Percentiles rank a stretch among this genome's conserved stretches.
These are phyloP conservation scores for Kingdonia uniflora DNA, from an alignment of 164 flowering plant genomes.

Conservation along the genomic window DNA sequence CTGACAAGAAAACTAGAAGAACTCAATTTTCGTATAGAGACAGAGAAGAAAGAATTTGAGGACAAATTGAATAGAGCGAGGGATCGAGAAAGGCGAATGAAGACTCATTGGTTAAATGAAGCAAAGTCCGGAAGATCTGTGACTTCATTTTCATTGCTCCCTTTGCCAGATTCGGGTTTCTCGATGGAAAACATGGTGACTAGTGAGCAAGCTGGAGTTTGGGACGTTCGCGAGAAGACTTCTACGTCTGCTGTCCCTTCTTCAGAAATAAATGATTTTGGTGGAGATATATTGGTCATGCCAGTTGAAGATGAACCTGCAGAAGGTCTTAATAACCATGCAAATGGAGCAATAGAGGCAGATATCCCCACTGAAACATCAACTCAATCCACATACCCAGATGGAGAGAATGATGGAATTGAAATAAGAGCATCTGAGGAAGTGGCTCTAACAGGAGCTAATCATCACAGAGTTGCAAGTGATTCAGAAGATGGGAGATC, in stretches of 20 bases:
- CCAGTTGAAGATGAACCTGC: constrained; percentile 8
- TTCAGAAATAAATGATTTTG: constrained; percentile 7
- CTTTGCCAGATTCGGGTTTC: constrained; percentile 13
- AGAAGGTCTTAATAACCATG: constrained; percentile 5
- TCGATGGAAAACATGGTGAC: constrained; percentile 9
- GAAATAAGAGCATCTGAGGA: constrained; percentile 6
- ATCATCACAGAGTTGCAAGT: constrained; percentile 10
- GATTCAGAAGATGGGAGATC: neutral
- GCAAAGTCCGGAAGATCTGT: constrained; percentile 24
- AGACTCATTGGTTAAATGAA: constrained; percentile 24
- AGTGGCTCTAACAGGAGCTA: neutral
- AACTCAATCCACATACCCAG: neutral
- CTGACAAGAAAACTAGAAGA: constrained; percentile 29
- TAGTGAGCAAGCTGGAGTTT: constrained; percentile 9
- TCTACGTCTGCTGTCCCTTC: constrained; percentile 9
- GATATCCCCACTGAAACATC: constrained; percentile 3
- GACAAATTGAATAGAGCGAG: constrained; percentile 23
- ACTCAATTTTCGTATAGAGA: constrained; percentile 15
- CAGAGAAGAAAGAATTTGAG: constrained; percentile 28
- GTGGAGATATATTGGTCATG: constrained; percentile 1
- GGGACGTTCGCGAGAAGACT: neutral
- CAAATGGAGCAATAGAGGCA: constrained; percentile 2
- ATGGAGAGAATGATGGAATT: constrained; percentile 10
- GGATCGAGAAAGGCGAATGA: constrained; percentile 20
- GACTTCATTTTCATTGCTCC: constrained; percentile 14